Evolutionary conservation across 75 land plant genomes (phyloP), one percentile per base, ranked within the genome.

Genomic region (Picea sitchensis): DNA sequence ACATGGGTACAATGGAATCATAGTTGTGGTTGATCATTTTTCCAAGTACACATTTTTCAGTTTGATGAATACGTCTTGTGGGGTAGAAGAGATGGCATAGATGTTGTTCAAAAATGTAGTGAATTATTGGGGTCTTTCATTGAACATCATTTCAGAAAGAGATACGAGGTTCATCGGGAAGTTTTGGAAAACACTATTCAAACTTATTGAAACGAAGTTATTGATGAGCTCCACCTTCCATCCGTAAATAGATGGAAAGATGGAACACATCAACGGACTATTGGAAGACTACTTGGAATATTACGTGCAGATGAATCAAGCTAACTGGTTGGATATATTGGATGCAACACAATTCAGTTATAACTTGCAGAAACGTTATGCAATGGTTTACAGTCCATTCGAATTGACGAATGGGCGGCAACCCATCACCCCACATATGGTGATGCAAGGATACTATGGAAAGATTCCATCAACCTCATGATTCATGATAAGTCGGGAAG

Each of bases 151-250:
- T 2, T 81, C 79, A 34, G 81, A 86, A 62, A 58, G 79, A 18
- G 83, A 86, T 21, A 32, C 80, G 0, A 14, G 82, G 0, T 86
- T 86, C 78, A 83, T 56, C 0, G 59, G 78, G 1, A 20, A 38
- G 6, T 80, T 86, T 56, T 86, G 88, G 80, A 61, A 74, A 0
- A 59, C 82, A 14, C 44, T 86, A 58, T 86, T 83, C 31, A 77
- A 64, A 26, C 5, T 44, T 79, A 14, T 23, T 83, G 77, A 77
- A 69, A 9, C 82, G 0, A 59, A 81, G 41, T 54, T 81, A 0
- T 14, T 51, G 23, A 81, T 80, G 13, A 80, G 82, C 0, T 65
- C 73, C 5, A 79, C 69, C 67, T 77, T 76, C 47, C 78, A 84
- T 62, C 82, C 72, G 8, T 71, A 78, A 51, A 84, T 56, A 0